A percentile compares a stretch with the other conserved stretches of the same genome.
These are phyloP conservation scores for Hydnum rufescens DNA, from an alignment of 768 basidiomycete genomes.

Conservation along the genomic window DNA sequence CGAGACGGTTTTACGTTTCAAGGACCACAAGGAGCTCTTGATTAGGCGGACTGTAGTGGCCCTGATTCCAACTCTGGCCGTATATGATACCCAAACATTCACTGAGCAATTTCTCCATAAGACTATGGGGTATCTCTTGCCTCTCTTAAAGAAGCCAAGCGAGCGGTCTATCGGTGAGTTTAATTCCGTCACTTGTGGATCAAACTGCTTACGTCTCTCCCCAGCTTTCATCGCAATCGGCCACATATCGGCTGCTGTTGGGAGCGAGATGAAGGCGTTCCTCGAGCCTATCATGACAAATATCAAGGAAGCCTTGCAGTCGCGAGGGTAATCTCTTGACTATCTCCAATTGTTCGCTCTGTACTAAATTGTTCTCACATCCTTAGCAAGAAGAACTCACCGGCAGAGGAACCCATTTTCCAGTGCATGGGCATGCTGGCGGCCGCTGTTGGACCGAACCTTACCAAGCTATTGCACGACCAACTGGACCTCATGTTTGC, in stretches of 20 bases:
- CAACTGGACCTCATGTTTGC: conserved; percentile 93
- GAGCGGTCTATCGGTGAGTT: conserved; percentile 62
- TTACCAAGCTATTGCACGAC: conserved; percentile 90
- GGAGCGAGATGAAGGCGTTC: conserved; percentile 90
- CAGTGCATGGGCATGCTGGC: conserved; percentile 96
- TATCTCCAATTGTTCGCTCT: background rate
- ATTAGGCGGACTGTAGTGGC: conserved; percentile 91
- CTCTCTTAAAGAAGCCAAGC: conserved; percentile 69
- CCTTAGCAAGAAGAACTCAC: conserved; percentile 13
- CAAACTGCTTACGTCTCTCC: background rate
- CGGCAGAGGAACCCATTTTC: conserved; percentile 87
- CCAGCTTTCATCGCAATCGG: conserved; percentile 92
- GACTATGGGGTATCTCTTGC: conserved; percentile 79
- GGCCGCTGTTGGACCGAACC: conserved; percentile 81
- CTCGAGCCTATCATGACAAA: conserved; percentile 77
- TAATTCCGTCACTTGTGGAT: background rate
- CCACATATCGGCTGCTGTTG: conserved; percentile 78
- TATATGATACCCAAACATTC: conserved; percentile 86
- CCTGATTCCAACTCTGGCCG: conserved; percentile 84
- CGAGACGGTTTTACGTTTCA: conserved; percentile 77
- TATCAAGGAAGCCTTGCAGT: conserved; percentile 75
- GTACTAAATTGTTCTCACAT: background rate
- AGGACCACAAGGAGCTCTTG: conserved; percentile 65
- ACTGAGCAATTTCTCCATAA: conserved; percentile 80
- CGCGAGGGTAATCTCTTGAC: conserved; percentile 49